phyloP scores from a whole-genome alignment of 2,329 filamentous ascomycete genomes.

The Scolecobasidium constrictum region DNA sequence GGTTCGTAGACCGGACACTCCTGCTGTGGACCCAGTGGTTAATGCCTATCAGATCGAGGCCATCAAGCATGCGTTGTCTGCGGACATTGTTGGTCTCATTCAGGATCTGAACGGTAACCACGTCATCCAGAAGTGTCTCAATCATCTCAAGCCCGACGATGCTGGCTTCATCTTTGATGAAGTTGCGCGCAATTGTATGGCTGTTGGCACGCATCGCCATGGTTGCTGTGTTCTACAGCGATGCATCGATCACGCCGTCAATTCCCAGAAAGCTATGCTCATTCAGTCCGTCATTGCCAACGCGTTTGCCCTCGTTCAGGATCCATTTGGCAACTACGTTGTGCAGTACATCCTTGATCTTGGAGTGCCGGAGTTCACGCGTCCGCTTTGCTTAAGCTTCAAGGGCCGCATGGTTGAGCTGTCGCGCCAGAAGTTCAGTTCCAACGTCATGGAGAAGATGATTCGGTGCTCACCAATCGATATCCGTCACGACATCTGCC shows the following conservation, averaged over 20 bases:
- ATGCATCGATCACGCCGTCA: conserved; percentile 93
- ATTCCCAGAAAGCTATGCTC: conserved; percentile 76
- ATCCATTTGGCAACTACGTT: conserved; percentile 97
- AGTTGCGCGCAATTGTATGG: conserved; percentile 75
- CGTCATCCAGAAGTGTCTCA: conserved; percentile 97
- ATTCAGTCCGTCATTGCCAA: conserved; percentile 80
- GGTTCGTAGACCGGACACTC: conserved; percentile 16
- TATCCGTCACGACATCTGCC: conserved; percentile 71
- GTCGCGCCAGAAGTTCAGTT: conserved; percentile 98
- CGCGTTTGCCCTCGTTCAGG: conserved; percentile 82
- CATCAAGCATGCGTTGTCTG: conserved; percentile 74
- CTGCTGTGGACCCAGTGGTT: conserved; percentile 5
- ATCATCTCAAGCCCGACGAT: conserved; percentile 74
- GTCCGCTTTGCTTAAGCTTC: conserved; percentile 78
- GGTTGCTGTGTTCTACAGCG: conserved; percentile 96
- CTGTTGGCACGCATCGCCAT: conserved; percentile 92
- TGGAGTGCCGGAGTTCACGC: conserved; percentile 89
- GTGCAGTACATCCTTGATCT: conserved; percentile 81
- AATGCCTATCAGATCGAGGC: conserved; percentile 48
- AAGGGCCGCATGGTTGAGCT: conserved; percentile 56
- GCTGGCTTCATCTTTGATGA: conserved; percentile 96
- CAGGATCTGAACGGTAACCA: conserved; percentile 98
- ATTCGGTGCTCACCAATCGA: conserved; percentile 68
- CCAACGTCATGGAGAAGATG: conserved; percentile 92
- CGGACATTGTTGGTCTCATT: conserved; percentile 84